These are phyloP conservation scores for Saprolegnia parasitica DNA, from an alignment of 352 stramenopile species.

Conservation along the genomic window DNA sequence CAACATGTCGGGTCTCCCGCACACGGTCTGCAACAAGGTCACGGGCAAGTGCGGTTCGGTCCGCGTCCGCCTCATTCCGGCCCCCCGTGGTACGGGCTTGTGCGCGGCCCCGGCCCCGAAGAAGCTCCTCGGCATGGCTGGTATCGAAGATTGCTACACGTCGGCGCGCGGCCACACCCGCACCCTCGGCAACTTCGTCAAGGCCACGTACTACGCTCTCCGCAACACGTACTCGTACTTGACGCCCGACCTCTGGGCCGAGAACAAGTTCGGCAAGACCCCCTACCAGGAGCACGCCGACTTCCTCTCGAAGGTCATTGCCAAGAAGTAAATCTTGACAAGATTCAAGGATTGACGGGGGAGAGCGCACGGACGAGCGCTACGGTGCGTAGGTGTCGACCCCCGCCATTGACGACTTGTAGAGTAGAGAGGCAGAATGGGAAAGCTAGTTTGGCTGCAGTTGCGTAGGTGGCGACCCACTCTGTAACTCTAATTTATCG, in stretches of 20 bases:
- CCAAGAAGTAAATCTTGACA: constrained; percentile 79
- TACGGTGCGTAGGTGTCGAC: constrained; percentile 89
- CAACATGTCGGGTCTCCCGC: constrained; percentile 88
- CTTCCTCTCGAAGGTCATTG: constrained; percentile 96
- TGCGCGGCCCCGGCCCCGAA: constrained; percentile 97
- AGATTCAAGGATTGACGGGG: constrained; percentile 39
- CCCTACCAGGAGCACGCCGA: constrained; percentile 99
- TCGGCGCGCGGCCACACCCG: constrained; percentile 96
- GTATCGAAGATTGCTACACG: constrained; percentile 98
- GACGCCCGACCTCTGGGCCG: constrained; percentile 98
- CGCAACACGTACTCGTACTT: constrained; percentile 98
- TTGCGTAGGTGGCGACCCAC: constrained; percentile 24
- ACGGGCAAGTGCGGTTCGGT: constrained; percentile 99
- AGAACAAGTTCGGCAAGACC: constrained; percentile 88
- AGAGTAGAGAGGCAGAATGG: constrained; percentile 10
- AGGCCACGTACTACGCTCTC: constrained; percentile 98
- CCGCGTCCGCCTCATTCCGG: constrained; percentile 97
- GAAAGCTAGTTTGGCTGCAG: constrained; percentile 24
- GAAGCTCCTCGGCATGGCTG: constrained; percentile 99
- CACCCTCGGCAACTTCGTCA: constrained; percentile 99
- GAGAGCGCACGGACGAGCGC: constrained; percentile 84
- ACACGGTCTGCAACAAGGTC: constrained; percentile 99
- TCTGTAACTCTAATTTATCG: neutral
- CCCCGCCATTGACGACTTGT: constrained; percentile 19
- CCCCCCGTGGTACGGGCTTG: constrained; percentile 98